Conservation (phyloP, 2,329 filamentous ascomycete genomes). For the Aspergillus alliaceus region DNA sequence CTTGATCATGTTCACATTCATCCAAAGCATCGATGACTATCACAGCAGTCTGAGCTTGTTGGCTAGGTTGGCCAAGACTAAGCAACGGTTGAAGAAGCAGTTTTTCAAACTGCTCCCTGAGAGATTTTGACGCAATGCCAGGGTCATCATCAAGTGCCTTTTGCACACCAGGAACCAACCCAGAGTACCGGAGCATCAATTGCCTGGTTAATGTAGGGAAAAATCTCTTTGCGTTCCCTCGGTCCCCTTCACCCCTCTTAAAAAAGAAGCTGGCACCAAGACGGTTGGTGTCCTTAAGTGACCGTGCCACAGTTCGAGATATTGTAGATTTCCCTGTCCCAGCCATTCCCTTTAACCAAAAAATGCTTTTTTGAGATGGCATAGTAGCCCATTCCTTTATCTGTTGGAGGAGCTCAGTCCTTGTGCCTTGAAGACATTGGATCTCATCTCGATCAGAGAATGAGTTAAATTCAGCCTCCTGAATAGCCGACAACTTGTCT, state of each 20-base stretch:
- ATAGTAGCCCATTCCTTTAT: constrained; percentile 25
- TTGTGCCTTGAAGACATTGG: constrained; percentile 21
- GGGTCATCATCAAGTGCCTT: constrained; percentile 26
- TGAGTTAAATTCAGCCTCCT: no score
- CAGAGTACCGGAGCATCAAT: constrained; percentile 32
- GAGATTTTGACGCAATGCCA: constrained; percentile 23
- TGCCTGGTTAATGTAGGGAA: constrained; percentile 38
- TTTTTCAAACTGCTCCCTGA: constrained; percentile 29
- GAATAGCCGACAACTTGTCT: no score
- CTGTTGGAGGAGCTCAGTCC: constrained; percentile 14
- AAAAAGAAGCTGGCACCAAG: constrained; percentile 28
- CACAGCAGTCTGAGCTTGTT: constrained; percentile 12
- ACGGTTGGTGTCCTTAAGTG: constrained; percentile 10
- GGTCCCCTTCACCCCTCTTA: constrained; percentile 38
- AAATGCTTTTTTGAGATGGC: no score
- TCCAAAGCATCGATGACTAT: constrained; percentile 32
- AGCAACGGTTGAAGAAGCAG: constrained; percentile 28
- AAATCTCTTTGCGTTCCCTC: constrained; percentile 35
- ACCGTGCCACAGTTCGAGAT: constrained; percentile 1
- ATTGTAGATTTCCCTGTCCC: constrained; percentile 12
- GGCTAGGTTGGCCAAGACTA: background rate
- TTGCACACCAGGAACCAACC: constrained; percentile 20
- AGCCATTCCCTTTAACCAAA: constrained; percentile 37
- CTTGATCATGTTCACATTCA: constrained; percentile 23
- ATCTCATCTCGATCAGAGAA: no score